Percentiles rank a stretch among this genome's conserved stretches.
Conservation (phyloP, 257 asterid genomes). For the Solanum raphanifolium region DNA sequence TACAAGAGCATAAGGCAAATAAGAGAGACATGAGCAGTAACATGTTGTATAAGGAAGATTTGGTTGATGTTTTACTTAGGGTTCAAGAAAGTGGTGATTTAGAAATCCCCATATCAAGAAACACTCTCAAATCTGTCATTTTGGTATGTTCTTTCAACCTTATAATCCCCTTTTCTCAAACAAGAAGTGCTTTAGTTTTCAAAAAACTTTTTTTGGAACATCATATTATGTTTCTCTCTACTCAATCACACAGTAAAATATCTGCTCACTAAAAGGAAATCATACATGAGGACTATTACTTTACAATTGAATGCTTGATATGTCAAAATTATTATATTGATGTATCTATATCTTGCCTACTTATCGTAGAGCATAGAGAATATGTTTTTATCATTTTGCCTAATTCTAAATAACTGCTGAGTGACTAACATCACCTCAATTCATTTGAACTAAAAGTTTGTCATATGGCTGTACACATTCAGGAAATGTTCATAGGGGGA, state of each 20-base stretch:
- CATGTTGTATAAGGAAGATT: neutral
- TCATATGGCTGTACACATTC: neutral
- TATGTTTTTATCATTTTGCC: neutral
- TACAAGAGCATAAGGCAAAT: neutral
- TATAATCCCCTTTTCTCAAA: neutral
- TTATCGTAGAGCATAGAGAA: neutral
- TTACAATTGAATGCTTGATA: neutral
- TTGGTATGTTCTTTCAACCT: neutral
- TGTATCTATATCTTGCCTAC: neutral
- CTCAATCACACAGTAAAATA: neutral
- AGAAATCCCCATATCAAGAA: neutral
- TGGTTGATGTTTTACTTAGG: neutral
- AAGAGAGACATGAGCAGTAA: too few species aligned
- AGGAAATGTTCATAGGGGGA: neutral
- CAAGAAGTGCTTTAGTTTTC: neutral
- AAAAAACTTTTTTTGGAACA: neutral
- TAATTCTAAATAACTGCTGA: neutral
- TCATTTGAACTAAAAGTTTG: neutral
- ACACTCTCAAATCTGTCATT: neutral
- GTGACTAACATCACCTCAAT: neutral
- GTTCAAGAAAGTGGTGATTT: neutral
- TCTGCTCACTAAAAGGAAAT: neutral
- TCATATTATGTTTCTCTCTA: neutral
- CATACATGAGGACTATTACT: neutral
- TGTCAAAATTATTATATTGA: neutral